Conservation (phyloP, 129 eudicot genomes). For the Pulicaria dysenterica region DNA sequence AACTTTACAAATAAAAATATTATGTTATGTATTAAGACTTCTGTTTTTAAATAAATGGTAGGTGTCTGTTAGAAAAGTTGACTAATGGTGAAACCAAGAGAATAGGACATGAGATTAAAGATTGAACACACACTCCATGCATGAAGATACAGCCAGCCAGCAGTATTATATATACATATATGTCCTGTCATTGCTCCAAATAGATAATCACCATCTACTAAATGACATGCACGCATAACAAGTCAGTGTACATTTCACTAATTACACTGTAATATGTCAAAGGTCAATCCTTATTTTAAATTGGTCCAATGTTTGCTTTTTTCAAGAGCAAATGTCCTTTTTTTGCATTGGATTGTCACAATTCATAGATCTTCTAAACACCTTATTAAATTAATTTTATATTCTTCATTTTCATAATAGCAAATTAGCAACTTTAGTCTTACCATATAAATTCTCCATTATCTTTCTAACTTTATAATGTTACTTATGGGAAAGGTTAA, state of each 20-base stretch:
- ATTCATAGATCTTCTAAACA: background rate
- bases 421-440: too few relatives aligned
- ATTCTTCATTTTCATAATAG: background rate
- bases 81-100: constrained; percentile 8
- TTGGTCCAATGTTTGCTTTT: background rate
- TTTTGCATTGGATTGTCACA: background rate
- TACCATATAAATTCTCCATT: too few relatives aligned
- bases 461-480: too few relatives aligned
- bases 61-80: too few relatives aligned
- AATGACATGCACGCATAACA: constrained; percentile 18
- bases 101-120: constrained; percentile 9
- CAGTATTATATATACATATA: too few relatives aligned
- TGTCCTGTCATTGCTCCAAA: constrained; percentile 33
- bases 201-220: constrained; percentile 26
- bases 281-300: constrained; percentile 20
- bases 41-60: too few relatives aligned
- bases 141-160: background rate
- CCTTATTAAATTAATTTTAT: background rate
- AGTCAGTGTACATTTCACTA: background rate
- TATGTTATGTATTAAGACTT: too few relatives aligned
- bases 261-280: constrained; percentile 8
- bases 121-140: constrained; percentile 28
- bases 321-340: constrained; percentile 8
- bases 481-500: too few relatives aligned
- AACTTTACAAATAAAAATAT: too few relatives aligned